Percentiles rank a stretch among this genome's conserved stretches.
Conservation (phyloP, 345 rosid genomes). For the Ceriops decandra region DNA sequence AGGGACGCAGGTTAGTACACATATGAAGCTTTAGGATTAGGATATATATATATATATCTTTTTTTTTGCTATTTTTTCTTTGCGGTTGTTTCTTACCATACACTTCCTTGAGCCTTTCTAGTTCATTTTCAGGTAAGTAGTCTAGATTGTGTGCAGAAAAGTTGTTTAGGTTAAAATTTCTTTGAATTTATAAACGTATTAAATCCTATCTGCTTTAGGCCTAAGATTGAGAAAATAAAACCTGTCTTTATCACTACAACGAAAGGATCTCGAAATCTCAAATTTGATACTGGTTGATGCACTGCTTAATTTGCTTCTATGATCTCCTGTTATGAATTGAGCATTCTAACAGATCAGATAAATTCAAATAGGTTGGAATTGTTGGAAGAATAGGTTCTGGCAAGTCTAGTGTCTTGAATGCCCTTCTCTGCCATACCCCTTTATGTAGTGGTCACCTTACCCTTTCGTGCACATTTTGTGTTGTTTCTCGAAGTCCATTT, state of each 20-base stretch:
- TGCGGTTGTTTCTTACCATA: neutral
- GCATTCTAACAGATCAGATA: neutral
- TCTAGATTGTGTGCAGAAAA: neutral
- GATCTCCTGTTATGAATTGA: slow-evolving; percentile 1
- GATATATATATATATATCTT: neutral
- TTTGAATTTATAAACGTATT: neutral
- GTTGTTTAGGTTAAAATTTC: neutral
- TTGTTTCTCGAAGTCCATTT: slow-evolving; percentile 93
- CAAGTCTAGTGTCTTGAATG: slow-evolving; percentile 83
- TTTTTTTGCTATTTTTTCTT: too few relatives aligned
- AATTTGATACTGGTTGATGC: neutral
- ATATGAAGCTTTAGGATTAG: neutral
- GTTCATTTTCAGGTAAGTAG: neutral
- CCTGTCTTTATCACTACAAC: neutral
- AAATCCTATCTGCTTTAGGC: neutral
- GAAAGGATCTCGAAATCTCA: neutral
- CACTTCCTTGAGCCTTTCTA: neutral
- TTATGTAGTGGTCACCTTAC: slow-evolving; percentile 59
- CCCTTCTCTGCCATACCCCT: slow-evolving; percentile 72
- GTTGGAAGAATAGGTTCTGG: slow-evolving; percentile 97
- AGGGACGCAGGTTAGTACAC: slow-evolving; percentile 57
- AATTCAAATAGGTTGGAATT: slow-evolving; percentile 55
- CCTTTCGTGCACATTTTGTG: slow-evolving; percentile 58
- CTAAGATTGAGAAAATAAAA: neutral
- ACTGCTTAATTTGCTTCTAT: slow-evolving; percentile 7